These are phyloP conservation scores for Leccinum griseonigrum DNA, from an alignment of 1,284 basidiomycete genomes.

Conservation along the genomic window DNA sequence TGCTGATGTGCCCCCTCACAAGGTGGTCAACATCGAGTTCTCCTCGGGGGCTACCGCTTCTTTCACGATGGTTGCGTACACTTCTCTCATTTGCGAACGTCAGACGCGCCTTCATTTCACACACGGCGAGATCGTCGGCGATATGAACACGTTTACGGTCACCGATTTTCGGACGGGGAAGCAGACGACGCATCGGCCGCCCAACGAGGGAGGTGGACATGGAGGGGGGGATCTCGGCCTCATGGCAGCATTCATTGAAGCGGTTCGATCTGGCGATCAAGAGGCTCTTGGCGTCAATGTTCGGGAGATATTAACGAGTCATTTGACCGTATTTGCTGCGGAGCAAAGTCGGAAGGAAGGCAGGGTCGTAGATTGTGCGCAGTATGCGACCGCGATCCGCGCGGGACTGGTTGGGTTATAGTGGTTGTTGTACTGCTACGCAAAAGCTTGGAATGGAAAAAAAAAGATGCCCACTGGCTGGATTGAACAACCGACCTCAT, in stretches of 20 bases:
- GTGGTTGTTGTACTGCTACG: background rate
- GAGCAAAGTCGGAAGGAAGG: conserved; percentile 72
- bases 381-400: conserved; percentile 55
- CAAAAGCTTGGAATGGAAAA: too few species aligned
- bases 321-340: conserved; percentile 82
- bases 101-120: conserved; percentile 79
- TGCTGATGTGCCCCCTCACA: background rate
- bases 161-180: conserved; percentile 68
- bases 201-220: conserved; percentile 1
- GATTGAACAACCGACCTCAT: conserved; percentile 48
- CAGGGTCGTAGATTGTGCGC: conserved; percentile 59
- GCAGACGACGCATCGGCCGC: conserved; percentile 50
- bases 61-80: conserved; percentile 82
- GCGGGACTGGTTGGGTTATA: conserved; percentile 16
- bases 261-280: conserved; percentile 64
- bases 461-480: conserved; percentile 27
- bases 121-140: conserved; percentile 79
- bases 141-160: conserved; percentile 75
- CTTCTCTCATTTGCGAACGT: conserved; percentile 67
- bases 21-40: conserved; percentile 82
- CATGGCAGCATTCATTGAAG: conserved; percentile 68
- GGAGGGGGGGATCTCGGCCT: conserved; percentile 66
- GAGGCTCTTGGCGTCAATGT: conserved; percentile 63
- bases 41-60: conserved; percentile 73
- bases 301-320: conserved; percentile 69